These are phyloP conservation scores for Coemansia sp. DNA, from an alignment of 192 early-diverging fungal species.

Conservation along the genomic window DNA sequence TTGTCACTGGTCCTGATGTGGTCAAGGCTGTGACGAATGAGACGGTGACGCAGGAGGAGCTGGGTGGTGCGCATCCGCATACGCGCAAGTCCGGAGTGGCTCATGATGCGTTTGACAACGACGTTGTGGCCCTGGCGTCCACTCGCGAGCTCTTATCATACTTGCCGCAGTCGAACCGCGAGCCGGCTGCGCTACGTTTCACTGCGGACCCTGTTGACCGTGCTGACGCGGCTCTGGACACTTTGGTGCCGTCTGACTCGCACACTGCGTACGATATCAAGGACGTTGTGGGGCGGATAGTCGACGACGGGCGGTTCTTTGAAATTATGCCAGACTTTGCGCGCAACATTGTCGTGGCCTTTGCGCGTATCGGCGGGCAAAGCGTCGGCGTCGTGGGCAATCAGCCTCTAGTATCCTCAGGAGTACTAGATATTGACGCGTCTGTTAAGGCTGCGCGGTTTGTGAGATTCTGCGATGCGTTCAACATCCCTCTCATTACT, in stretches of 20 bases:
- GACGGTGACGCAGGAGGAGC: constrained; percentile 90
- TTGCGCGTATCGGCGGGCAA: constrained; percentile 82
- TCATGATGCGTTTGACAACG: constrained; percentile 92
- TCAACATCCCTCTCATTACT: constrained; percentile 92
- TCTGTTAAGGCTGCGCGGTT: constrained; percentile 96
- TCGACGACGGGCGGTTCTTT: constrained; percentile 86
- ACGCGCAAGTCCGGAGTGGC: constrained; percentile 93
- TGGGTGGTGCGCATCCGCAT: constrained; percentile 91
- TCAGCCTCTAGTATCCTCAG: constrained; percentile 94
- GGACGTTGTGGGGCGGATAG: constrained; percentile 78
- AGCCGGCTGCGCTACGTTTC: constrained; percentile 64
- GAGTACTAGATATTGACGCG: constrained; percentile 93
- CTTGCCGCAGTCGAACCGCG: constrained; percentile 84
- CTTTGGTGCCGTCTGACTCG: constrained; percentile 88
- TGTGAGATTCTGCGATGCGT: constrained; percentile 96
- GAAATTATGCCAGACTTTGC: constrained; percentile 94
- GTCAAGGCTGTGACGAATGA: constrained; percentile 97
- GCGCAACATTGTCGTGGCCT: constrained; percentile 90
- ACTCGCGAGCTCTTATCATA: constrained; percentile 88
- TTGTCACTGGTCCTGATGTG: constrained; percentile 97
- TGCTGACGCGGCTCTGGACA: constrained; percentile 79
- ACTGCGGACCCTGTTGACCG: constrained; percentile 71
- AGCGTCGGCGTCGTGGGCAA: constrained; percentile 92
- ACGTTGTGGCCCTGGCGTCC: constrained; percentile 81
- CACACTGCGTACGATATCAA: constrained; percentile 96